Evolutionary conservation across 1,139 yeast genomes (phyloP).

Genomic region (Chernovozyma aurita): DNA sequence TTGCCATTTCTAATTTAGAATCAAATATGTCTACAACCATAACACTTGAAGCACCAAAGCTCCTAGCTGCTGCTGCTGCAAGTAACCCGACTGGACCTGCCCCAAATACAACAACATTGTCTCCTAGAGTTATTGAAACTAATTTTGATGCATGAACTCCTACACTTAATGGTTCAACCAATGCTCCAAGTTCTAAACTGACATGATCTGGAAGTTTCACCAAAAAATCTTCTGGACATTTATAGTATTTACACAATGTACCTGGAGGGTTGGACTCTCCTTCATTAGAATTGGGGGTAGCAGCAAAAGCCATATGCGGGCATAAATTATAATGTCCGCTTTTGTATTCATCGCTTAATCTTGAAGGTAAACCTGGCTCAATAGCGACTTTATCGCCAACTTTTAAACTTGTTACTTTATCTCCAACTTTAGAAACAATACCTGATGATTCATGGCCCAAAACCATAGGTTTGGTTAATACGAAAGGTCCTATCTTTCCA

Average conservation of each 20-base stretch:
- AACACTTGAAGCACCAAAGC: conserved; percentile 75
- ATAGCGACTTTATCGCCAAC: conserved; percentile 82
- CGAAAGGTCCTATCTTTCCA: conserved; percentile 73
- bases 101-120: conserved; percentile 74
- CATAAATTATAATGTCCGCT: conserved; percentile 76
- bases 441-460: conserved; percentile 81
- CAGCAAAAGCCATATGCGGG: conserved; percentile 82
- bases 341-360: conserved; percentile 69
- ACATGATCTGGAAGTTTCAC: conserved; percentile 75
- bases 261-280: conserved; percentile 53
- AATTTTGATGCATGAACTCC: conserved; percentile 79
- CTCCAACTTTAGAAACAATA: conserved; percentile 61
- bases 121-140: conserved; percentile 68
- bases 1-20: conserved; percentile 55
- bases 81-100: conserved; percentile 93
- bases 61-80: conserved; percentile 71
- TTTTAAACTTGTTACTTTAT: conserved; percentile 52
- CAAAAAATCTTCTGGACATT: conserved; percentile 80
- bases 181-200: conserved; percentile 79
- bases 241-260: conserved; percentile 66
- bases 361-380: conserved; percentile 70
- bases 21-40: conserved; percentile 64
- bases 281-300: conserved; percentile 57
- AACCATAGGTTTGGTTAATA: conserved; percentile 61
- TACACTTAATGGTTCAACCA: conserved; percentile 84